Conservation (phyloP, 1,139 yeast species). For the Meyerozyma sp. region DNA sequence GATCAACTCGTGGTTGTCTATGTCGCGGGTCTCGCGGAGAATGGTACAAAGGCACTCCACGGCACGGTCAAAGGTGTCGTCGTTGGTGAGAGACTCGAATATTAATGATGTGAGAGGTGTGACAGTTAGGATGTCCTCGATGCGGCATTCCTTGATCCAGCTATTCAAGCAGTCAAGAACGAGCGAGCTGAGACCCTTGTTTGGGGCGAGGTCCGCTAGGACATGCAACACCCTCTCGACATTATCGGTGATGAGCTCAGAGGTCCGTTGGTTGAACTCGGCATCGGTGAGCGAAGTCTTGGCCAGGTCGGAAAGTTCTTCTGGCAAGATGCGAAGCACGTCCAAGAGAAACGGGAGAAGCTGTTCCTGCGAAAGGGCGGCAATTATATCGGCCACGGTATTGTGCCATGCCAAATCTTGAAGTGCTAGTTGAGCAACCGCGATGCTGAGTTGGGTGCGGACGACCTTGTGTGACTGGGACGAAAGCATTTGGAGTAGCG, state of each 20-base stretch:
- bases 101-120: constrained; percentile 61
- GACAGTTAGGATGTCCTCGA: constrained; percentile 58
- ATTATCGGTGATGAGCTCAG: constrained; percentile 57
- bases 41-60: constrained; percentile 80
- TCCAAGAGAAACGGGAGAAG: constrained; percentile 53
- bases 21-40: constrained; percentile 75
- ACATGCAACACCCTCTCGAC: constrained; percentile 65
- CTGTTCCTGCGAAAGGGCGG: constrained; percentile 37
- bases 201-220: constrained; percentile 42
- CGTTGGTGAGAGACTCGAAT: constrained; percentile 60
- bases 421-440: constrained; percentile 75
- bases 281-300: constrained; percentile 78
- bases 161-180: constrained; percentile 76
- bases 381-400: constrained; percentile 65
- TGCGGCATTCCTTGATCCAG: constrained; percentile 85
- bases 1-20: constrained; percentile 56
- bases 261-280: constrained; percentile 63
- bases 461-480: constrained; percentile 42
- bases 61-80: constrained; percentile 78
- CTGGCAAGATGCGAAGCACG: constrained; percentile 83
- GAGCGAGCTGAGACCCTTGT: constrained; percentile 21
- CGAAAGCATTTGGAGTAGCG: constrained; percentile 51
- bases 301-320: constrained; percentile 76
- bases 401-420: constrained; percentile 71
- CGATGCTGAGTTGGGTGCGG: constrained; percentile 73